phyloP scores from a whole-genome alignment of 2,329 filamentous ascomycete species.

The Arthrobotrys pseudoclavata region DNA sequence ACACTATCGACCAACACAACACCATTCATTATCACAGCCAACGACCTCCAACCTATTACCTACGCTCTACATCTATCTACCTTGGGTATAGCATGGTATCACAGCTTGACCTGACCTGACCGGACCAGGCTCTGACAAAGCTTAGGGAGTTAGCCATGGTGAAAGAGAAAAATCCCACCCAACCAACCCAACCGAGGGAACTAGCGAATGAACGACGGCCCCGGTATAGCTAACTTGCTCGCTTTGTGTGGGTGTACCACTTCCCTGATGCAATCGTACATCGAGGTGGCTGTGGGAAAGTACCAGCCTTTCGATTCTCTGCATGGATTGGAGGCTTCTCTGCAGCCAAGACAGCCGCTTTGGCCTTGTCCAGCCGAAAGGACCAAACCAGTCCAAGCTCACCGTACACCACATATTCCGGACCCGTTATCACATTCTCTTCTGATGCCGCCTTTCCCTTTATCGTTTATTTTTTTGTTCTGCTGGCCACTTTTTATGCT shows the following conservation, averaged over 20 bases:
- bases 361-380: slow-evolving; percentile 49
- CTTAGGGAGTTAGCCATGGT: too few relatives aligned
- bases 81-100: background rate
- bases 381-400: background rate
- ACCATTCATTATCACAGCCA: too few relatives aligned
- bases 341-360: slow-evolving; percentile 31
- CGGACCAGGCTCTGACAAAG: background rate
- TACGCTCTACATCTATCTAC: background rate
- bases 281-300: background rate
- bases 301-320: background rate
- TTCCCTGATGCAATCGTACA: background rate
- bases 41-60: background rate
- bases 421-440: background rate
- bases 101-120: background rate
- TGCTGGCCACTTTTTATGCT: background rate
- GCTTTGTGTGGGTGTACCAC: too few relatives aligned
- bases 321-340: background rate
- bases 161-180: background rate
- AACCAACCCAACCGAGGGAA: background rate
- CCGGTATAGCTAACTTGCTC: background rate
- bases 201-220: background rate
- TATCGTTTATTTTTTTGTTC: background rate
- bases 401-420: background rate
- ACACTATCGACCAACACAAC: slow-evolving; percentile 41
- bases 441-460: background rate